Evolutionary conservation across 352 stramenopile genomes (phyloP), one percentile per base, ranked within the genome.

Genomic region (Pythium plurisporium): DNA sequence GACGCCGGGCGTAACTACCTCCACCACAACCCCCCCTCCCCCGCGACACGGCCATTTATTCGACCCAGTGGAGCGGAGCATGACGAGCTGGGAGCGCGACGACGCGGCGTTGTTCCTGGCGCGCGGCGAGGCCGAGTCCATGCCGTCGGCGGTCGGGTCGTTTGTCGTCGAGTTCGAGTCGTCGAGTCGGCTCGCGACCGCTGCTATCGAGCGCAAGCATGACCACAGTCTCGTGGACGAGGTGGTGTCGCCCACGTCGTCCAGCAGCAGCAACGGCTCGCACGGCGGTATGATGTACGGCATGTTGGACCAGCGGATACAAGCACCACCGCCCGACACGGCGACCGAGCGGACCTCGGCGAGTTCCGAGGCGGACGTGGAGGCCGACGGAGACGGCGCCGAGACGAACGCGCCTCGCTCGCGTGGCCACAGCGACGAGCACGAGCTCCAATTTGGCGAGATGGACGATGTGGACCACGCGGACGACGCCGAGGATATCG

Each of bases 71-170:
- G 30, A 44, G 5, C 6, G 19, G 37, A 23, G 33, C 34, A 66
- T 69, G 62, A 60, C 62, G 50, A 69, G 62, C 38, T 70, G 55
- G 63, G 63, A 62, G 46, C 63, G 56, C 33, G 56, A 70, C 57
- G 63, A 69, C 49, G 49, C 54, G 26, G 38, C 47, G 42, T 33
- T 62, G 25, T 65, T 70, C 23, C 30, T 65, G 47, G 42, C 50
- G 36, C 48, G 49, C 3, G 54, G 58, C 3, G 54, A 63, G 20
- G 30, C 14, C 50, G 55, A 55, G 47, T 56, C 38, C 19, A 61
- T 61, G 55, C 36, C 54, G 54, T 47, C 50, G 49, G 42, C 48
- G 26, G 54, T 64, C n/a, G 59, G 59, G 27, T 66, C 59, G 27
- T 66, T 66, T 30, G 59, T 66, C 15, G 59, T 66, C 33, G 43